A percentile compares a stretch with the other conserved stretches of the same genome.
Evolutionary conservation across 805 yeast genomes (phyloP).

Genomic region (Starmerella apis): DNA sequence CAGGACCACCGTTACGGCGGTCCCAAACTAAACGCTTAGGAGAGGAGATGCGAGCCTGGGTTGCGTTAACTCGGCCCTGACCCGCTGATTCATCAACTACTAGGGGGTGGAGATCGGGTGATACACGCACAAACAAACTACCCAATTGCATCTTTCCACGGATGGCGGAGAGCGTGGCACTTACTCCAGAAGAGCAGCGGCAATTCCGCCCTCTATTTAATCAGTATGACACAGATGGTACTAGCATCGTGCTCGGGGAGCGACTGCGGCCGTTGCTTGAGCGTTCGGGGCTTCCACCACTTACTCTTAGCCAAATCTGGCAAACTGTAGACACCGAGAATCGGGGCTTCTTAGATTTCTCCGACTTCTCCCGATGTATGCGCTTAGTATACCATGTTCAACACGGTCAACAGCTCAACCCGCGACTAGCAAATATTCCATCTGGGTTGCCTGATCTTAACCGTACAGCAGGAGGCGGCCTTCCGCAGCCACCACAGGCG

Average conservation of each 20-base stretch:
- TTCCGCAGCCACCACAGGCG: background rate
- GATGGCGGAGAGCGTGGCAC: conserved; percentile 23
- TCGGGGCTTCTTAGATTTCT: conserved; percentile 70
- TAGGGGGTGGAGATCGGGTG: background rate
- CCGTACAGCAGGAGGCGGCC: conserved; percentile 16
- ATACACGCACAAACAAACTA: background rate
- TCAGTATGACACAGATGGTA: conserved; percentile 63
- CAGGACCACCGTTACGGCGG: too few relatives aligned
- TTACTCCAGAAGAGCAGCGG: conserved; percentile 67
- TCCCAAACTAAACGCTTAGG: too few relatives aligned
- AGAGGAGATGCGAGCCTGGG: background rate
- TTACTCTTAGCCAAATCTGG: conserved; percentile 83
- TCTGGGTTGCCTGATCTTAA: conserved; percentile 59
- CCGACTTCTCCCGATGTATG: conserved; percentile 76
- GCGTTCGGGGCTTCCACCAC: conserved; percentile 71
- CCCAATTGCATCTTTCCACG: conserved; percentile 3
- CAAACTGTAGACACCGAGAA: conserved; percentile 83
- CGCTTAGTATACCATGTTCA: conserved; percentile 85
- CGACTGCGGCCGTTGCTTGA: conserved; percentile 74
- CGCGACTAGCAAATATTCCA: conserved; percentile 42
- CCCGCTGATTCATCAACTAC: background rate
- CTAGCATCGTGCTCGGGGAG: conserved; percentile 82
- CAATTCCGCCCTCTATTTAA: conserved; percentile 67
- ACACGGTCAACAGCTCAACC: conserved; percentile 49
- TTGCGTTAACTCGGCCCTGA: background rate